Evolutionary conservation across 495 filamentous ascomycete genomes (phyloP).

Genomic region (Halenospora varia): DNA sequence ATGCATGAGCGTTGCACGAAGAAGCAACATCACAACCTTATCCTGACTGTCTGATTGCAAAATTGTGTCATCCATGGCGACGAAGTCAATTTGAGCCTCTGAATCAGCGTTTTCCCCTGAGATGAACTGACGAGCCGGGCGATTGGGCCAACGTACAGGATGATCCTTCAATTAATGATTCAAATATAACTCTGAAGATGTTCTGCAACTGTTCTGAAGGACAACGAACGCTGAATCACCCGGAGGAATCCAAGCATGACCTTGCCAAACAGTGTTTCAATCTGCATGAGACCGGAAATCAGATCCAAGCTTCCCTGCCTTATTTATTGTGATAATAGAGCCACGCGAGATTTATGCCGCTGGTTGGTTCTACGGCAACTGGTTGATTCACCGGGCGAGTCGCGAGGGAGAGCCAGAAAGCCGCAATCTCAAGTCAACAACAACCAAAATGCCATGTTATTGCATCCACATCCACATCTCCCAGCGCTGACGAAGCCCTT

Average conservation of each 20-base stretch:
- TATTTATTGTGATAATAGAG: not conserved
- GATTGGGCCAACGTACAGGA: not conserved
- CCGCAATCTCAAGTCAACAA: constrained; percentile 17
- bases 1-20: not conserved
- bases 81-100: not conserved
- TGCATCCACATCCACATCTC: not conserved
- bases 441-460: constrained; percentile 7
- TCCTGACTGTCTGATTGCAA: not conserved
- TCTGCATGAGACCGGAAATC: constrained; percentile 21
- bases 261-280: constrained; percentile 14
- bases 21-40: not conserved
- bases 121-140: not conserved
- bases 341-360: not conserved
- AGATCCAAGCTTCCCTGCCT: constrained; percentile 4
- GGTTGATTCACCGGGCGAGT: not conserved
- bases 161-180: constrained; percentile 5
- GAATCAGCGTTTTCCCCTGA: not conserved
- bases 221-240: not conserved
- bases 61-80: not conserved
- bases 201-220: constrained; percentile 2
- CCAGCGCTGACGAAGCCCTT: not conserved
- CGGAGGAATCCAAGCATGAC: constrained; percentile 1
- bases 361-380: not conserved
- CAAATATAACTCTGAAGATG: not conserved
- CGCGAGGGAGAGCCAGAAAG: not conserved